Conservation (phyloP, 495 filamentous ascomycete genomes). For the Talaromyces borbonicus region DNA sequence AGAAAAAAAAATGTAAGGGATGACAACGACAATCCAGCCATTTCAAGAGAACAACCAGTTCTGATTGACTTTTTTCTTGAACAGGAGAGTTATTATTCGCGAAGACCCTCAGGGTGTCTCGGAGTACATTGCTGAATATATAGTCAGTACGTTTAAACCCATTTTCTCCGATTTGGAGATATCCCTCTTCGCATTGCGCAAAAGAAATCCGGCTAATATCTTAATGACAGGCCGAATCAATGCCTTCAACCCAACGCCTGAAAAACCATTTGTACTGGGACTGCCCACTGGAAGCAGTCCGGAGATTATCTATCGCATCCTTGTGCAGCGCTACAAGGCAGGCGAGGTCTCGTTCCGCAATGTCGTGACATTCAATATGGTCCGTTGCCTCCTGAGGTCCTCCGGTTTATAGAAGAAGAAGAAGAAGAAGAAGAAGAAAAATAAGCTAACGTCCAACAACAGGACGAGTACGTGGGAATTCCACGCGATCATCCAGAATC, state of each 20-base stretch:
- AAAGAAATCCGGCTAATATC: constrained; percentile 8
- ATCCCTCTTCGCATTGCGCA: neutral
- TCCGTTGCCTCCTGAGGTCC: no score
- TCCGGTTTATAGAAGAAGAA: no score
- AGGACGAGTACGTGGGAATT: constrained; percentile 84
- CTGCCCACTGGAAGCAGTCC: constrained; percentile 77
- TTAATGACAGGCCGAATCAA: constrained; percentile 50
- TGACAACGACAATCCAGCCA: neutral
- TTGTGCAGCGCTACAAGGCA: constrained; percentile 65
- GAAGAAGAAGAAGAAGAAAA: neutral
- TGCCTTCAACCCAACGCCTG: constrained; percentile 56
- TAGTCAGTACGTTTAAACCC: constrained; percentile 47
- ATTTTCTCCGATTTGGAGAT: neutral
- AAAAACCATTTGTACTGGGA: constrained; percentile 71
- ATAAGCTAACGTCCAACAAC: neutral
- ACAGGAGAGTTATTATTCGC: constrained; percentile 78
- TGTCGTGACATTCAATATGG: constrained; percentile 91
- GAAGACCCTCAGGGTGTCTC: constrained; percentile 57
- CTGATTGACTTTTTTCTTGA: constrained; percentile 8
- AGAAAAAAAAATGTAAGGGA: constrained; percentile 5
- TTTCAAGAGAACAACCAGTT: constrained; percentile 12
- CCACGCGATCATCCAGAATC: constrained; percentile 72
- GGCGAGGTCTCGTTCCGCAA: constrained; percentile 76
- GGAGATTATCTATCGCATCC: constrained; percentile 63
- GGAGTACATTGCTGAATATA: constrained; percentile 72